A percentile compares a stretch with the other conserved stretches of the same genome.
phyloP scores from a whole-genome alignment of 1,284 basidiomycete genomes.

The Leccinum pallidistipes region DNA sequence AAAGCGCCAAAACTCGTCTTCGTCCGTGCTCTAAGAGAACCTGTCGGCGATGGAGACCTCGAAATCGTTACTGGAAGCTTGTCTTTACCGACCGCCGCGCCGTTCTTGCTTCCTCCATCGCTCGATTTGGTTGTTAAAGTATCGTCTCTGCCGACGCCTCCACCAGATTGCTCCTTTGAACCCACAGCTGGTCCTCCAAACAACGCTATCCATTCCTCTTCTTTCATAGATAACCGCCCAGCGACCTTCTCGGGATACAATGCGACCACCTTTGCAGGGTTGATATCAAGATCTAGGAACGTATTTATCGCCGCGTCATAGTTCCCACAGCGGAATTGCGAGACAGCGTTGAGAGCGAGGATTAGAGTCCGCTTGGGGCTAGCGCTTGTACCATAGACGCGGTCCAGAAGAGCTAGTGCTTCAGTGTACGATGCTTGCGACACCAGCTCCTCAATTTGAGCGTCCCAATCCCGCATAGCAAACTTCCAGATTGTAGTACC shows the following conservation, averaged over 20 bases:
- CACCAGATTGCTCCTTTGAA: constrained; percentile 14
- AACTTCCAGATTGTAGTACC: constrained; percentile 83
- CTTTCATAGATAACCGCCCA: constrained; percentile 73
- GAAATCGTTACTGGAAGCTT: constrained; percentile 29
- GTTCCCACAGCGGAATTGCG: constrained; percentile 68
- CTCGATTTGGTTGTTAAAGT: constrained; percentile 33
- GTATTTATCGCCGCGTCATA: constrained; percentile 83
- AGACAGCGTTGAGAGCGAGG: constrained; percentile 72
- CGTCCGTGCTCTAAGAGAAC: constrained; percentile 51
- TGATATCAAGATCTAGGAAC: constrained; percentile 87
- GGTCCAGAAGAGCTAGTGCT: constrained; percentile 80
- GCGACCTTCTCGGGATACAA: constrained; percentile 84
- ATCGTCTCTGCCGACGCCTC: constrained; percentile 21
- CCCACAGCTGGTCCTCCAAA: constrained; percentile 72
- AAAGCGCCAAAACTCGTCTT: constrained; percentile 56
- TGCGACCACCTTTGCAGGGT: constrained; percentile 92
- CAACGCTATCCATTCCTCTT: constrained; percentile 77
- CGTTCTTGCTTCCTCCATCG: constrained; percentile 16
- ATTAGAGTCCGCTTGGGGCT: constrained; percentile 57
- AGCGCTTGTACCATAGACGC: constrained; percentile 35
- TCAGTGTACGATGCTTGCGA: constrained; percentile 72
- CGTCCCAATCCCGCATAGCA: constrained; percentile 69
- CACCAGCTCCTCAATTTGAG: constrained; percentile 87
- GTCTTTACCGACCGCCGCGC: constrained; percentile 21
- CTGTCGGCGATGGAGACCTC: constrained; percentile 42